A percentile compares a stretch with the other conserved stretches of the same genome.
Evolutionary conservation across 2,329 filamentous ascomycete species (phyloP).

Genomic region (Akanthomyces muscarius): DNA sequence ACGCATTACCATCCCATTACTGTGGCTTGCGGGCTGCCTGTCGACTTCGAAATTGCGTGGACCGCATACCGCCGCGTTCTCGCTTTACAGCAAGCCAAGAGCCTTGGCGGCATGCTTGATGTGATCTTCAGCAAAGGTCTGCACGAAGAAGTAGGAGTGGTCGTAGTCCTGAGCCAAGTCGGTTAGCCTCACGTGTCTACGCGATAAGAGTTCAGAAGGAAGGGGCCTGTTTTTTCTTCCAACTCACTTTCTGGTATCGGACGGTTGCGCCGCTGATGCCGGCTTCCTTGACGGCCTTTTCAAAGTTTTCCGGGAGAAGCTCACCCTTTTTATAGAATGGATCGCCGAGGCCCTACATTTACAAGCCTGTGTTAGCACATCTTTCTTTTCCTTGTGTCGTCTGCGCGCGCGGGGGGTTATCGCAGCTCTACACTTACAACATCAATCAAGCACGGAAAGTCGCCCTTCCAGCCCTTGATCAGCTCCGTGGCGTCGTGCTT

Average conservation of each 20-base stretch:
- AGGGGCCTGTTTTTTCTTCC: not conserved
- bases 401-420: too few species aligned
- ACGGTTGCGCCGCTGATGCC: conserved; percentile 70
- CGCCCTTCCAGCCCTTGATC: conserved; percentile 66
- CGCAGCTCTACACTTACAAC: conserved; percentile 54
- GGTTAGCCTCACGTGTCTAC: not conserved
- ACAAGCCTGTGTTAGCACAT: not conserved
- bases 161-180: conserved; percentile 67
- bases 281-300: conserved; percentile 70
- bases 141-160: conserved; percentile 97
- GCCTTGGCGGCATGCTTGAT: conserved; percentile 88
- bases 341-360: conserved; percentile 73
- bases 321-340: conserved; percentile 96
- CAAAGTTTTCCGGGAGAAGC: conserved; percentile 89
- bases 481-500: conserved; percentile 91
- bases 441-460: conserved; percentile 78
- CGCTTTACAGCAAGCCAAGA: conserved; percentile 40
- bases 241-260: conserved; percentile 70
- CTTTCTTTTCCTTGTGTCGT: not conserved
- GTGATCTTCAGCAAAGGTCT: conserved; percentile 85
- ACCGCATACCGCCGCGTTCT: not conserved
- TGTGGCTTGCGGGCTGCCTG: too few species aligned
- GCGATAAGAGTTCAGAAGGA: too few species aligned
- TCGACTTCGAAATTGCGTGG: not conserved
- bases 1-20: not conserved